These are phyloP conservation scores for Blastobotrys proliferans DNA, from an alignment of 1,139 yeast species.

Conservation along the genomic window DNA sequence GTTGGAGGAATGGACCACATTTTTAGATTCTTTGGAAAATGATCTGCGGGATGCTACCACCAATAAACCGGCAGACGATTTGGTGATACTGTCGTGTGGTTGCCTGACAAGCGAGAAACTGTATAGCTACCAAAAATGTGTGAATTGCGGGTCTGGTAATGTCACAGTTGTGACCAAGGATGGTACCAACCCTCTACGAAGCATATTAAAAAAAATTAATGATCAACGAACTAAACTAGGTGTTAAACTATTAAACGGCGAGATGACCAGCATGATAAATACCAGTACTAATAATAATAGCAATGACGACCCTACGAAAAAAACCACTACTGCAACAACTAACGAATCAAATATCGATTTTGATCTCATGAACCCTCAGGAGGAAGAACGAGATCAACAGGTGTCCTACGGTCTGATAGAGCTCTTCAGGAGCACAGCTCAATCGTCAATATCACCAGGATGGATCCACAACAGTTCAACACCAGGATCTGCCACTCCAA, in stretches of 20 bases:
- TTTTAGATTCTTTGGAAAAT: conserved; percentile 27
- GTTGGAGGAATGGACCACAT: conserved; percentile 29
- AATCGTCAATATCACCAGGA: no score
- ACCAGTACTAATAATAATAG: neutral
- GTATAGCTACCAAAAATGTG: neutral
- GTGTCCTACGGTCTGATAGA: conserved; percentile 16
- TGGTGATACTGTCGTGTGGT: conserved; percentile 63
- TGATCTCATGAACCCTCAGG: conserved; percentile 7
- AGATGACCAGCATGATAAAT: neutral
- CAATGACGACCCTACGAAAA: neutral
- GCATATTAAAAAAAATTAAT: conserved; percentile 41
- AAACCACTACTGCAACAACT: neutral
- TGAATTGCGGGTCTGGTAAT: conserved; percentile 1
- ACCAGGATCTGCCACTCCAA: neutral
- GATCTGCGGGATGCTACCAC: conserved; percentile 23
- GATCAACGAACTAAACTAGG: conserved; percentile 28
- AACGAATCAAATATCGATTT: conserved; percentile 11
- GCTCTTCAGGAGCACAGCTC: conserved; percentile 19
- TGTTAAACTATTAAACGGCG: conserved; percentile 19
- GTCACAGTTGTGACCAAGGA: conserved; percentile 1
- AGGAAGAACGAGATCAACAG: conserved; percentile 1
- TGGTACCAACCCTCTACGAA: conserved; percentile 49
- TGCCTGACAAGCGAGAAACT: conserved; percentile 56
- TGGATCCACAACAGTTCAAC: no score
- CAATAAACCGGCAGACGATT: conserved; percentile 36